Evolutionary conservation across 2,329 filamentous ascomycete genomes (phyloP).

Genomic region (Penicillium sp.): DNA sequence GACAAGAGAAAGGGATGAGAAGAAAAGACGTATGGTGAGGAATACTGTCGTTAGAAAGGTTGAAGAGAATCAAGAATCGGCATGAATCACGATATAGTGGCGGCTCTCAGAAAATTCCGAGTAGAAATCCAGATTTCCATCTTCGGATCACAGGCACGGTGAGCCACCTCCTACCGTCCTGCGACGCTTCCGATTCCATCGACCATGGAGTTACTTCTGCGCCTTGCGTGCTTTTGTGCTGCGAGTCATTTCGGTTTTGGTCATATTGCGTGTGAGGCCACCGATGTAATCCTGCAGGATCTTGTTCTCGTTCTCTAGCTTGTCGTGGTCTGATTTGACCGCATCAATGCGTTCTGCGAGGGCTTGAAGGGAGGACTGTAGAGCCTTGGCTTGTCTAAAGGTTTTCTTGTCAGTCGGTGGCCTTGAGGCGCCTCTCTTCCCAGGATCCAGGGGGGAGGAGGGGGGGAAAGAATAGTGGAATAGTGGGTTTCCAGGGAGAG

Average conservation of each 20-base stretch:
- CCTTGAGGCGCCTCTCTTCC: not conserved
- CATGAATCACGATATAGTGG: slow-evolving; percentile 2
- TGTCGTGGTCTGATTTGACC: slow-evolving; percentile 92
- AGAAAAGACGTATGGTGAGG: not conserved
- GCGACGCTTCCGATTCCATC: slow-evolving; percentile 8
- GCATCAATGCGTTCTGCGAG: slow-evolving; percentile 94
- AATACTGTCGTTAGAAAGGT: not conserved
- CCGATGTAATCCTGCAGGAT: slow-evolving; percentile 98
- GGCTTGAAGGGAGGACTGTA: slow-evolving; percentile 86
- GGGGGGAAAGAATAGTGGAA: not conserved
- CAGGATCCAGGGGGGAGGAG: not conserved
- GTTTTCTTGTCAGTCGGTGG: not conserved
- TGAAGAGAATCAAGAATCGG: slow-evolving; percentile 7
- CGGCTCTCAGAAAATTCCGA: slow-evolving; percentile 1
- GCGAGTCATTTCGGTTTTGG: slow-evolving; percentile 60
- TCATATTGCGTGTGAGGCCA: slow-evolving; percentile 80
- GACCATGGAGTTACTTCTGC: slow-evolving; percentile 36
- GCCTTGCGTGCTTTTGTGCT: slow-evolving; percentile 57
- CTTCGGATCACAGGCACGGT: slow-evolving; percentile 15
- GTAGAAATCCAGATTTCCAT: slow-evolving; percentile 11
- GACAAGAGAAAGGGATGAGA: not conserved
- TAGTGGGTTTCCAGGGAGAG: slow-evolving; percentile 4
- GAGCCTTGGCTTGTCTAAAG: slow-evolving; percentile 77
- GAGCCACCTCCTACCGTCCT: slow-evolving; percentile 14
- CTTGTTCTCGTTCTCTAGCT: slow-evolving; percentile 94